Evolutionary conservation across 1,284 basidiomycete species (phyloP), one percentile per base, ranked within the genome.

Genomic region (Marasmius oreades): DNA sequence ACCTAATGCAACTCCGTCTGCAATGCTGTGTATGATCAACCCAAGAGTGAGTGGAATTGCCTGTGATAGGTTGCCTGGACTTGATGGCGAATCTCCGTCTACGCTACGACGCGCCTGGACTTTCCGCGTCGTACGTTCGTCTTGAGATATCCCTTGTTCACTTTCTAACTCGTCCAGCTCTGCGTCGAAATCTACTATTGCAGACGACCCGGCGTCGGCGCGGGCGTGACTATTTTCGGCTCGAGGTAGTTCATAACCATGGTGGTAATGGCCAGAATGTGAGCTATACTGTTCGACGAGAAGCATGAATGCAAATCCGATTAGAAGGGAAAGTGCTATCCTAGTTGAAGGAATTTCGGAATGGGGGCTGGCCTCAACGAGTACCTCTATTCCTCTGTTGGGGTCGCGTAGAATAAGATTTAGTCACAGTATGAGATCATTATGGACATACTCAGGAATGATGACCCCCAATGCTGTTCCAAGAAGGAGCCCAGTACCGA

Each of bases 381-480:
- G 68, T 0, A 79, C 73, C 70, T 87, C 86, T 28, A 89, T 75
- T 51, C 88, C 86, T 72, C 86, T 89, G 62, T 6, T 22, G 58
- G n/a, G 55, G 26, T 34, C 48, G 28, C 55, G 43, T 51, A 22
- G 3, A 52, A 20, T 51, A 20, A 24, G 24, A 18, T 18, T 26
- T 23, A 34, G 31, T 36, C 23, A 51, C 12, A 16, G 31, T 14
- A 33, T 31, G 7, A 31, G 31, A 24, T 44, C 51, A 8, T 36
- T 36, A 58, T 24, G 28, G 43, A 78, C 88, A 66, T 69, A 92
- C 92, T 97, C 94, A 20, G 94, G 94, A 55, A 97, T 89, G 65
- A 97, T 92, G 28, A 97, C 85, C 10, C 92, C 92, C 62, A 97
- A 73, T 0, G 93, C 93, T 5, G 93, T 90, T 14, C 94, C 94